Conservation (phyloP, 768 basidiomycete species). For the Amyloporia xantha region DNA sequence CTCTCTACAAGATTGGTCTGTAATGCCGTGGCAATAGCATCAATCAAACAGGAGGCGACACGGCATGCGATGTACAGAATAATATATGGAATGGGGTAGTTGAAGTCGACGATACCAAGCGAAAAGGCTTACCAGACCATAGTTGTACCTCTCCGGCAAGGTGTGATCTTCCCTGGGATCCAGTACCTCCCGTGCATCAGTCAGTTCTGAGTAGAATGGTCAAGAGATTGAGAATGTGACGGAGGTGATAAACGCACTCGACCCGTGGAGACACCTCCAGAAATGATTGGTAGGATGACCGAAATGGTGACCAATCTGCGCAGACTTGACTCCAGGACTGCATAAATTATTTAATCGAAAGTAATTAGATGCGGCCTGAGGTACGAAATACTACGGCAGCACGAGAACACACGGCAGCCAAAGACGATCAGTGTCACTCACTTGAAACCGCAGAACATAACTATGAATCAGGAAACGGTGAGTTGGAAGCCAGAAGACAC, state of each 20-base stretch:
- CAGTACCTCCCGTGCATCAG: conserved; percentile 45
- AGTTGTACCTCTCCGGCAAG: conserved; percentile 48
- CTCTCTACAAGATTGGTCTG: conserved; percentile 75
- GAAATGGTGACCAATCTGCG: conserved; percentile 70
- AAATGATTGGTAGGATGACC: conserved; percentile 79
- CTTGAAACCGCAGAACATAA: conserved; percentile 87
- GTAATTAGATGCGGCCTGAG: background rate
- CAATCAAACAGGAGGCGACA: no score
- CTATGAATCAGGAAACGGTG: conserved; percentile 31
- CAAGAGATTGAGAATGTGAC: background rate
- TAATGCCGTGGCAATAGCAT: no score
- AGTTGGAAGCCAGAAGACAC: background rate
- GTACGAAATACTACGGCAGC: no score
- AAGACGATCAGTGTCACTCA: conserved; percentile 30
- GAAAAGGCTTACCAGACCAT: conserved; percentile 60
- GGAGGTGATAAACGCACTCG: conserved; percentile 35
- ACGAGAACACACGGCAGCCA: background rate
- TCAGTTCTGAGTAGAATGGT: background rate
- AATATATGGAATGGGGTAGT: no score
- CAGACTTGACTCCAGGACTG: conserved; percentile 57
- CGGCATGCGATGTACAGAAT: background rate
- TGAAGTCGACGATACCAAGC: no score
- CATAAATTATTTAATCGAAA: background rate
- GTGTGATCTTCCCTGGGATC: conserved; percentile 54
- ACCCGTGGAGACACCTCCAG: conserved; percentile 64